These are phyloP conservation scores for Trichoderma simmonsii DNA, from an alignment of 2,329 filamentous ascomycete genomes.

Conservation along the genomic window DNA sequence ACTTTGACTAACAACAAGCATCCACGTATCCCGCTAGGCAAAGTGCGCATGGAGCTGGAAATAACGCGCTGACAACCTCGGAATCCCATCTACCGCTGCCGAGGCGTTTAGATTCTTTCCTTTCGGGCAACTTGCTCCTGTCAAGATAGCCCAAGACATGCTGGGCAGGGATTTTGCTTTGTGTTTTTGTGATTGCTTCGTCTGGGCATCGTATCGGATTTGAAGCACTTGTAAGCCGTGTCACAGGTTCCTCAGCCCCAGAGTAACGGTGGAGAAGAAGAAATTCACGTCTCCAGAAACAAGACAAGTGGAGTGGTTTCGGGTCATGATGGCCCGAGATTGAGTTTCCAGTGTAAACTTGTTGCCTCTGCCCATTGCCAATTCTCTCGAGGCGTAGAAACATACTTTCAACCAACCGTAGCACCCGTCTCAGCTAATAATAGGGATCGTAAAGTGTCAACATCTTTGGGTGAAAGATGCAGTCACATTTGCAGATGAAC, in stretches of 20 bases:
- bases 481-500: not conserved
- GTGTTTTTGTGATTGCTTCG: not conserved
- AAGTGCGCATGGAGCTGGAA: not conserved
- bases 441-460: not conserved
- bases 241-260: not conserved
- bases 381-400: not conserved
- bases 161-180: not conserved
- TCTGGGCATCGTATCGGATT: not conserved
- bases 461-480: not conserved
- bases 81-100: not conserved
- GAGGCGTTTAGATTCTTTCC: not conserved
- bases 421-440: not conserved
- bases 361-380: not conserved
- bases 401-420: not conserved
- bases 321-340: not conserved
- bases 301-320: not conserved
- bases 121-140: not conserved
- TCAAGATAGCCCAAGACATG: not conserved
- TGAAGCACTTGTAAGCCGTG: not conserved
- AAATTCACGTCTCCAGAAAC: not conserved
- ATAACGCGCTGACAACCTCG: not conserved
- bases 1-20: not conserved
- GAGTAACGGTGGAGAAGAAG: not conserved
- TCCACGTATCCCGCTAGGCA: constrained; percentile 11
- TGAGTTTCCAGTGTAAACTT: not conserved